These are phyloP conservation scores for Neopestalotiopsis sp. DNA, from an alignment of 2,329 filamentous ascomycete genomes.

Conservation along the genomic window DNA sequence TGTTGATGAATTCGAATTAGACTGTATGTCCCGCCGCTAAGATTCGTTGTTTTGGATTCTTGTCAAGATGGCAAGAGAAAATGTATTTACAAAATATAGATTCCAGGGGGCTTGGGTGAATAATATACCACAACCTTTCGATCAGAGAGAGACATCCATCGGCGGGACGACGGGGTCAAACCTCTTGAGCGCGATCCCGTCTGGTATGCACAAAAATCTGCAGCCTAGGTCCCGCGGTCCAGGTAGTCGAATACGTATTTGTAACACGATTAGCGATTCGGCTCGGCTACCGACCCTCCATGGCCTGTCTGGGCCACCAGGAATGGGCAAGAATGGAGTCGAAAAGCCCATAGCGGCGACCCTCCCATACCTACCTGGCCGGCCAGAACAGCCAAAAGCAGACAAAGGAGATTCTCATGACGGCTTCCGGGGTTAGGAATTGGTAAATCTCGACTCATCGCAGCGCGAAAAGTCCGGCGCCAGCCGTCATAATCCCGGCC, in stretches of 20 bases:
- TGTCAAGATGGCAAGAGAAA: background rate
- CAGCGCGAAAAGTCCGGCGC: background rate
- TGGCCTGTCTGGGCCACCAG: background rate
- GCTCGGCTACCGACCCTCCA: background rate
- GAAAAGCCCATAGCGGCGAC: background rate
- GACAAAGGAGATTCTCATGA: background rate
- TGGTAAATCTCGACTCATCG: background rate
- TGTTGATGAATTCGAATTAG: background rate
- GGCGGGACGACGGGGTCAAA: too few relatives aligned
- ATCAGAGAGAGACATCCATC: too few relatives aligned
- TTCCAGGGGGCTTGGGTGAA: background rate
- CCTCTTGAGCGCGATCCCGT: background rate
- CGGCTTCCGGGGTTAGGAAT: slow-evolving; percentile 4
- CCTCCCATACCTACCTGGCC: background rate
- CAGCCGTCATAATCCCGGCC: slow-evolving; percentile 8
- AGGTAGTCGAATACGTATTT: background rate
- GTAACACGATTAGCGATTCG: background rate
- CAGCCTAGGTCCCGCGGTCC: background rate
- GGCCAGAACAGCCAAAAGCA: background rate
- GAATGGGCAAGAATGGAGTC: background rate
- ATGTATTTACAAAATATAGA: background rate
- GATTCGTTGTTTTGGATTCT: background rate
- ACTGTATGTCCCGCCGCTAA: background rate
- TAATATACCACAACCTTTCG: background rate
- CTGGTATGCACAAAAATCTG: background rate